Base-by-base conservation (phyloP, 306 rosid genomes). In the Morella rubra region DNA sequence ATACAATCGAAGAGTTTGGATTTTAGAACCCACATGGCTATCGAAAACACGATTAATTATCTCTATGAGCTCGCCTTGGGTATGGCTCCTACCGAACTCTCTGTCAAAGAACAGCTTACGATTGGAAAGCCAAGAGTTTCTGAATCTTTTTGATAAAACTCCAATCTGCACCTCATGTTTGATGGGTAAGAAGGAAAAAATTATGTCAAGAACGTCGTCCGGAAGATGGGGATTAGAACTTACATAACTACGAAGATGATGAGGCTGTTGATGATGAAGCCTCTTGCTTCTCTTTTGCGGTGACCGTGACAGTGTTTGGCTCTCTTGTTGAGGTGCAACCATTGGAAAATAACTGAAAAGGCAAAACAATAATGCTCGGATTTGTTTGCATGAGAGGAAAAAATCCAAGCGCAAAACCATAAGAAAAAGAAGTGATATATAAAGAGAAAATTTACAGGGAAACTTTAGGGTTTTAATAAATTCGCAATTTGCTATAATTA, bases 171-270 rank as follows among this genome's bases (percentile, higher is more conserved):
- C 44, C 6, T 84, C 82, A 0, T 69, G 16, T 65, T 32, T 77
- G 37, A 86, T 47, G 0, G 92, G 82, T 13, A 88, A 47, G 37
- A 86, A 68, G 0, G 84, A 14, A 69, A 88, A 37, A 10, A 88
- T 16, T 1, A 59, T 1, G 1, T 79, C 77, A 1, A 88, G 1
- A 15, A 85, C 0, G 5, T 85, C 86, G 0, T 37, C 51, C 0
- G 74, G 76, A 51, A 77, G 79, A 52, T 59, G 18, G 6, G 11
- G 46, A 9, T 45, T 15, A 40, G 20, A 9, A 7, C 18, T 13
- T 0, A 1, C 27, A 45, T 27, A 16, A 3, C 24, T 27, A 47
- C 4, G 13, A 12, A 13, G 18, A 12, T 18, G 8, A 4, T 12
- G 54, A 45, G 1, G 60, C 37, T 44, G 68, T 0, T 44, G 62